Base-by-base conservation (phyloP, 208 protist genomes). In the Vickermania ingenoplastis region DNA sequence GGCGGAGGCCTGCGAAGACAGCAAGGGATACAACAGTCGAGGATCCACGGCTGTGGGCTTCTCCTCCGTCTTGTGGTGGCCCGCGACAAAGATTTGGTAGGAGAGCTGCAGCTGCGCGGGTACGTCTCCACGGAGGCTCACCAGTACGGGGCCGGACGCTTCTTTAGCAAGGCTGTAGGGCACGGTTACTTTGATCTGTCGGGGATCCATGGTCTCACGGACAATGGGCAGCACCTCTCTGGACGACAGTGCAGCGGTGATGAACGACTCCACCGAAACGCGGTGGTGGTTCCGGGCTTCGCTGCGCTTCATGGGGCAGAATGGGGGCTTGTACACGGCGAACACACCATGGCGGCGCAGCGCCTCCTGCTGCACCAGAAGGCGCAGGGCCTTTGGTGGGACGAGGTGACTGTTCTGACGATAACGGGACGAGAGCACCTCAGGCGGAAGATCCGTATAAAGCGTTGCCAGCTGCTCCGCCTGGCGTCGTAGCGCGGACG, bases 291-390 rank as follows among this genome's bases (percentile, higher is more conserved):
- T 94, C 17, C 28, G n/a, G 0, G 84, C 79, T 4, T 84, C 78
- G 14, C 52, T 36, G 4, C 72, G 75, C 3, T 83, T 81, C 88
- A 94, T 94, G 4, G 88, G 88, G 61, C 88, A 94, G 61, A 94
- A 94, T 0, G 88, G 76, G 0, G 88, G 88, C 67, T 94, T 94
- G 72, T 92, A 94, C 3, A 94, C 65, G 0, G 80, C 84, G 56
- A 91, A 94, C 1, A 69, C 41, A 53, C 69, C 61, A 59, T 72
- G 91, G 4, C 76, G 74, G 4, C 52, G 41, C 2, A 94, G 68
- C 1, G 68, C 58, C 1, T 66, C 50, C 7, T 77, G 68, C 24
- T 73, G 60, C 22, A 36, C 63, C 2, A 86, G 49, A 1, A 87
- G 67, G 13, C 65, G 69, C 1, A 94, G 69, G 1, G 83, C 69